Evolutionary conservation across 179 eudicot genomes (phyloP), one percentile per base, ranked within the genome.

Genomic region (Actinidia polygama): DNA sequence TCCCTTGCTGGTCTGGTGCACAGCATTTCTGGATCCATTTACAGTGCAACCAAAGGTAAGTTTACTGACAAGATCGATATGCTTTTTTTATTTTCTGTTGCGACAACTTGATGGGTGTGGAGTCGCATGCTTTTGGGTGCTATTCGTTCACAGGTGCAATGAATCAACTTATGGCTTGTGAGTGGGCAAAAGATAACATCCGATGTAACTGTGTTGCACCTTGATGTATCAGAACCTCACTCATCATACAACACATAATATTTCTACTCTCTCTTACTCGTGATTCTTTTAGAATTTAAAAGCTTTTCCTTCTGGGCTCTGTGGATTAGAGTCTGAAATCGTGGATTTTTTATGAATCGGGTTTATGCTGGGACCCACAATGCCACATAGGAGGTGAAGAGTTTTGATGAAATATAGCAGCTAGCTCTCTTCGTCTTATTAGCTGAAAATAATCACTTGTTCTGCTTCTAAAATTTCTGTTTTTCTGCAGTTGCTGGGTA

Each of bases 111-210:
- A 47, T 18, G 47, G 64, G 50, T 50, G 46, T 70, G 49, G 23
- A 76, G 30, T 24, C 19, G 23, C 4, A 18, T 24, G 55, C 58
- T 46, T 67, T 68, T 40, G 36, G 68, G 73, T 79, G 50, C 61
- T 58, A 47, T 54, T 78, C 88, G 19, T 77, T 80, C 77, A 68
- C 91, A 94, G 98, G 91, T 79, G 98, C 96, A 19, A 89, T 94
- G 15, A 93, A 94, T 89, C 98, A 94, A 82, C 89, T 94, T 67
- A 93, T 94, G 78, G 94, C 98, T 2, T 94, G 97, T 87, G 98
- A 94, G 79, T 94, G 98, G 98, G 97, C 98, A 36, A 91, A 94
- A 85, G 97, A 94, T 85, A 93, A 91, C 78, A 94, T 94, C 73
- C 90, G 93, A 50, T 82, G 90, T 80, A 94, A 94, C 80, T 73